Percentiles rank a stretch among this genome's conserved stretches.
phyloP scores from a whole-genome alignment of 106 monocot genomes.

The Posidonia australis region DNA sequence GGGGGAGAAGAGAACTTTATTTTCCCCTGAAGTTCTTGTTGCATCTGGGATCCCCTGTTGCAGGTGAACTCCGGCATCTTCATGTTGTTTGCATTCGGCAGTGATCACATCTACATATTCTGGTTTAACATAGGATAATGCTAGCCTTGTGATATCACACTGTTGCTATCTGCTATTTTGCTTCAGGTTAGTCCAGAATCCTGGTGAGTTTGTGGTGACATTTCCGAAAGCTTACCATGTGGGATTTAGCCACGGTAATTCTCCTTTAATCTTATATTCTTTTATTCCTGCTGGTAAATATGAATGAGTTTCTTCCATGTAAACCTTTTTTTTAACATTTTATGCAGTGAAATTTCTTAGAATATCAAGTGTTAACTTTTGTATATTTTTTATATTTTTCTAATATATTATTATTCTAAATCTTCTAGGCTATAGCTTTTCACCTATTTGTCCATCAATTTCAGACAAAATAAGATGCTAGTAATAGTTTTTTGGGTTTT shows the following conservation, averaged over 20 bases:
- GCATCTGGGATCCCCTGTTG: constrained; percentile 74
- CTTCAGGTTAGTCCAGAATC: constrained; percentile 89
- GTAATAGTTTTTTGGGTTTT: no score
- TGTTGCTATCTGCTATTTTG: constrained; percentile 2
- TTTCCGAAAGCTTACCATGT: constrained; percentile 98
- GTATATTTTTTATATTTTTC: no score
- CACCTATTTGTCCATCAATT: no score
- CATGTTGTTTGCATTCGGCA: background rate
- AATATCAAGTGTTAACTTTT: no score
- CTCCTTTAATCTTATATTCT: background rate
- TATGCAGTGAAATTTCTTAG: no score
- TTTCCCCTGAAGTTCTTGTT: constrained; percentile 81
- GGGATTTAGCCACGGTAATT: constrained; percentile 96
- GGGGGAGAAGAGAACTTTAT: constrained; percentile 93
- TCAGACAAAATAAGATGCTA: no score
- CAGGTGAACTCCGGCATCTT: constrained; percentile 35
- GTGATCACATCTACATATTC: no score
- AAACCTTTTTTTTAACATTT: no score
- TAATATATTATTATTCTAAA: no score
- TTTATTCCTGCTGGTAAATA: background rate
- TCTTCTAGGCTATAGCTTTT: no score
- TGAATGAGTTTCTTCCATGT: background rate
- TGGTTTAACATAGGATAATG: background rate
- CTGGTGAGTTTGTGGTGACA: constrained; percentile 99
- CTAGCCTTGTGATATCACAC: background rate